Evolutionary conservation across 2,329 filamentous ascomycete genomes (phyloP), one percentile per base, ranked within the genome.

Genomic region (Penicillium sp.): DNA sequence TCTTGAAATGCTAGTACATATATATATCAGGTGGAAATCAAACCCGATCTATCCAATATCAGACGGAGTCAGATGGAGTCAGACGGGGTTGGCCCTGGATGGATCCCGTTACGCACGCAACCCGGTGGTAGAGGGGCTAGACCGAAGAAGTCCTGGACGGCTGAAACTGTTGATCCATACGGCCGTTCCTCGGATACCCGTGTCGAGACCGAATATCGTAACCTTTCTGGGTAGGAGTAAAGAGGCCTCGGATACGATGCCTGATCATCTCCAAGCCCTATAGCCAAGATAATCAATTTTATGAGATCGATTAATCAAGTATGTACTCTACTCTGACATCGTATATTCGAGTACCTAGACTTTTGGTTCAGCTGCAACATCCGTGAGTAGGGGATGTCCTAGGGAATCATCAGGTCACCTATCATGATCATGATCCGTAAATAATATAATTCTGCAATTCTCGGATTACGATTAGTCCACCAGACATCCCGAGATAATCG

Each of bases 171-270:
- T 33, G n/a, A 47, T 11, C 44, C 29, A 21, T 49, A 39, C 16
- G 13, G 46, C 9, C 5, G 7, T 29, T 49, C 10, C 21, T 29
- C 34, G 34, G 47, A 40, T 4, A 5, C 7, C 25, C 21, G 3
- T 27, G 34, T 34, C 23, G 39, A 21, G 36, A 49, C 7, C 13
- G 25, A 31, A 51, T 51, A 27, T 51, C 40, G 10, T 43, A 50
- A 47, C 50, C 48, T 21, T 43, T 43, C 49, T 53, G 51, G 55
- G 59, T 46, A 52, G 29, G 46, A n/a, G 44, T 45, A 56, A 34
- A 58, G 33, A 54, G 29, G 34, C 23, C 23, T 59, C 54, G 54
- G 61, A 51, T 55, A 46, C 31, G 10, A 48, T 36, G 52, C 38
- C 29, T 55, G 40, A 19, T 27, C 21, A 33, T 54, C 21, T 40